Conservation (phyloP, 192 early-diverging fungal species). For the Phycomyces blakesleeanus region DNA sequence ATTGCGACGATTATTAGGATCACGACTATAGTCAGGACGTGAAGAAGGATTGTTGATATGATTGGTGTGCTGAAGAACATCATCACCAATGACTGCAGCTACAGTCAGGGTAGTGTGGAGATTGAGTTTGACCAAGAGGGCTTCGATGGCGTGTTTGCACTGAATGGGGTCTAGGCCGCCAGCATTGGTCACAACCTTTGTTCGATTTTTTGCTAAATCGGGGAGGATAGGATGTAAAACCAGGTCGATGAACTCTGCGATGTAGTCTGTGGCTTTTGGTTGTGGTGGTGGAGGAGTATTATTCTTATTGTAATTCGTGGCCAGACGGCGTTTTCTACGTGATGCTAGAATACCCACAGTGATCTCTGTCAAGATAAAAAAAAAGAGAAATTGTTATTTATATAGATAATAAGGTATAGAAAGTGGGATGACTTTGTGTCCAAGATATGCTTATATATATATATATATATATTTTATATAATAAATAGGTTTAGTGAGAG, state of each 20-base stretch:
- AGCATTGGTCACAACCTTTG: constrained; percentile 64
- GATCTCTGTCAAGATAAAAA: constrained; percentile 42
- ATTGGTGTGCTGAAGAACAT: too few relatives aligned
- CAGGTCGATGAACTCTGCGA: constrained; percentile 53
- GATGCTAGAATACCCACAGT: constrained; percentile 67
- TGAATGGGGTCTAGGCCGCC: constrained; percentile 60
- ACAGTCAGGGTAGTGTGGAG: constrained; percentile 48
- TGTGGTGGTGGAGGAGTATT: neutral
- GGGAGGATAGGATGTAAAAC: constrained; percentile 46
- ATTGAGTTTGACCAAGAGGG: constrained; percentile 28
- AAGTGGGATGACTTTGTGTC: neutral
- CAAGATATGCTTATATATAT: too few relatives aligned
- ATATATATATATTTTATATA: too few relatives aligned
- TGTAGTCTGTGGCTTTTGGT: constrained; percentile 14
- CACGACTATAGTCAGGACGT: too few relatives aligned
- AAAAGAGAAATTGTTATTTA: neutral
- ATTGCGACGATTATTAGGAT: too few relatives aligned
- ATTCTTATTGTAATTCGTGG: too few relatives aligned
- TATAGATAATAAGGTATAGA: too few relatives aligned
- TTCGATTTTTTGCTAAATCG: constrained; percentile 48
- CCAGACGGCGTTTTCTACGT: constrained; percentile 37
- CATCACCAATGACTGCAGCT: constrained; percentile 62
- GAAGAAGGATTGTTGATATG: too few relatives aligned
- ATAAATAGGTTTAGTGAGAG: neutral
- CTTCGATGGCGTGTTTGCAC: constrained; percentile 61